phyloP scores from a whole-genome alignment of 2,329 filamentous ascomycete genomes.

The Botrytis galanthina region DNA sequence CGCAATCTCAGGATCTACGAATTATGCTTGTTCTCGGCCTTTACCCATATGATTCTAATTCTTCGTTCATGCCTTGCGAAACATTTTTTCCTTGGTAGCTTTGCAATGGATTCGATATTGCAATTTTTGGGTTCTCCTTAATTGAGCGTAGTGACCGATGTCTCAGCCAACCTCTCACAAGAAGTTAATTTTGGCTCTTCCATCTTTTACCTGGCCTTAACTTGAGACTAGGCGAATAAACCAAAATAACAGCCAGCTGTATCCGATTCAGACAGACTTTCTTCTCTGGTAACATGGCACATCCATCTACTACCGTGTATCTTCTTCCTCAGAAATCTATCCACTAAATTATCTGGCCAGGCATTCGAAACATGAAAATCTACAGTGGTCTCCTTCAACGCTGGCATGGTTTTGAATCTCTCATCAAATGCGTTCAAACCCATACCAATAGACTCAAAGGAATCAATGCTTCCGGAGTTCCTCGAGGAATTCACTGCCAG shows the following conservation, averaged over 20 bases:
- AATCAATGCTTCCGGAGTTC: neutral
- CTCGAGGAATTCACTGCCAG: neutral
- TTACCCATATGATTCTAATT: neutral
- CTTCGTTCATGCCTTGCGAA: neutral
- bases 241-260: neutral
- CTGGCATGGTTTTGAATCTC: neutral
- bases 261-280: neutral
- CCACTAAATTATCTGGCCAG: neutral
- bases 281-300: neutral
- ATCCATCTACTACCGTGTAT: neutral
- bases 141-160: neutral
- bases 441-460: neutral
- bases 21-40: neutral
- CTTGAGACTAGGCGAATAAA: neutral
- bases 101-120: neutral
- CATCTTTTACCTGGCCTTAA: neutral
- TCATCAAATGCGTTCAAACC: neutral
- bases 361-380: neutral
- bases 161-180: neutral
- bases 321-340: neutral
- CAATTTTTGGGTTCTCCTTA: neutral
- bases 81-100: neutral
- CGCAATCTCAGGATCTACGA: neutral
- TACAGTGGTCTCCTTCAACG: neutral
- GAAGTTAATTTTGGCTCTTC: neutral